Evolutionary conservation across 805 yeast genomes (phyloP), one percentile per base, ranked within the genome.

Genomic region (Cyberlindnera lachancei): DNA sequence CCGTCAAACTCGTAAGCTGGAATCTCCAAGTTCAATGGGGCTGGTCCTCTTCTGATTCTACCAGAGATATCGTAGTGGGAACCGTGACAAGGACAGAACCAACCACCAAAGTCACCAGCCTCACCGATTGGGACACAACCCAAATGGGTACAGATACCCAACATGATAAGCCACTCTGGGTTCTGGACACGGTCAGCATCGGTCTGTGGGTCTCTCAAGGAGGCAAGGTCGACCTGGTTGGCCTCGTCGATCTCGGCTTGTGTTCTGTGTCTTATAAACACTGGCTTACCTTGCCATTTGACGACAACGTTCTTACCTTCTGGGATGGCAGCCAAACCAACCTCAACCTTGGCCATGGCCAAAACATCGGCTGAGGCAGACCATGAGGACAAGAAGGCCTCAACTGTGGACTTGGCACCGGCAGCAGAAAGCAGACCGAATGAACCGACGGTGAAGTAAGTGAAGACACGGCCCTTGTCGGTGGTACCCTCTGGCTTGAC

Each of bases 11-110:
- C 85, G 63, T 92, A 92, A 52, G 75, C 70, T 53, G 99, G 99
- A 54, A 92, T 73, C 73, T 92, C 98, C 71, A 92, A 77, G 75
- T 92, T 92, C 65, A 86, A 76, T 58, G 99, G 99, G 60, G 99
- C 99, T 53, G 99, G 99, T 53, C 99, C 99, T 72, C 78, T 90
- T 79, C 99, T 86, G 62, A 92, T 90, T 80, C 99, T 90, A 65
- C 99, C 99, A 45, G 96, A 88, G 69, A 94, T 94, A 70, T 92
- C 98, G 68, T 92, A 92, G 67, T 94, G 98, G 59, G 97, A 90
- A 76, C 98, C 99, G 75, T 94, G 99, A 73, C 98, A 92, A 48
- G 99, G 98, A 68, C 98, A 92, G 90, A 92, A 92, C 99, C 99
- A 92, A 63, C 99, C 99, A 63, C 96, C 97, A 54, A 75, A 92